Conservation (phyloP, 2,329 filamentous ascomycete genomes). For the Diaporthe amygdali region DNA sequence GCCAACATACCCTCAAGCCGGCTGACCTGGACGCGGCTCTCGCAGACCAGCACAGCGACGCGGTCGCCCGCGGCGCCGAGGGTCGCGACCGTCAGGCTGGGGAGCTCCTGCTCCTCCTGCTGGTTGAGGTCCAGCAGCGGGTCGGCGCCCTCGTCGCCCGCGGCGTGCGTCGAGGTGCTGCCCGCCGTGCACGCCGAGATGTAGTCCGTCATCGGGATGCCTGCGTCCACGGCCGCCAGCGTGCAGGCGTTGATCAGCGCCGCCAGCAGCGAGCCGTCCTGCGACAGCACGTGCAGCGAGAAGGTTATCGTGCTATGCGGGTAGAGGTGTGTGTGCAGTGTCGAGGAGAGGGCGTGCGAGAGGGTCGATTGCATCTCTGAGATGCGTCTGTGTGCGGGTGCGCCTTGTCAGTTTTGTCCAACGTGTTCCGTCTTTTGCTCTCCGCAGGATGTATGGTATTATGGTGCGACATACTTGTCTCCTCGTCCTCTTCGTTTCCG, state of each 20-base stretch:
- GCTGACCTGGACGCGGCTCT: conserved; percentile 83
- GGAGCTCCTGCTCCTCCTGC: conserved; percentile 85
- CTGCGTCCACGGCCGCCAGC: conserved; percentile 90
- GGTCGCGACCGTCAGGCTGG: conserved; percentile 85
- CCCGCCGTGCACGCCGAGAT: conserved; percentile 88
- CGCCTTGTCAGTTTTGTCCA: neutral
- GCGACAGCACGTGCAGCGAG: conserved; percentile 83
- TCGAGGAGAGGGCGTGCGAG: conserved; percentile 75
- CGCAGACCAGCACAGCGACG: conserved; percentile 81
- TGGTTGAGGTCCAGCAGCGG: conserved; percentile 81
- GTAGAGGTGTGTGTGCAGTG: conserved; percentile 86
- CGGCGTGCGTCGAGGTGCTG: conserved; percentile 70
- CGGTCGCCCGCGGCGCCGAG: conserved; percentile 73
- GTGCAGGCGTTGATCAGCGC: conserved; percentile 91
- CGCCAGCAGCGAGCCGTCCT: conserved; percentile 89
- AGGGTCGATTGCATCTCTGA: conserved; percentile 83
- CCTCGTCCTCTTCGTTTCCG: conserved; percentile 75
- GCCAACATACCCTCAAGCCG: conserved; percentile 91
- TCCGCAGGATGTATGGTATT: too few relatives aligned
- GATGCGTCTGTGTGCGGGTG: conserved; percentile 63
- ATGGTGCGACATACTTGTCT: conserved; percentile 71
- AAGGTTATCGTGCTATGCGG: conserved; percentile 86
- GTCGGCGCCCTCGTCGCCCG: conserved; percentile 72
- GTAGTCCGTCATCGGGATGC: conserved; percentile 94
- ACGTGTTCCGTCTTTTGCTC: neutral